phyloP scores from a whole-genome alignment of 169 alveolate genomes.

The Plasmodium vinckei region DNA sequence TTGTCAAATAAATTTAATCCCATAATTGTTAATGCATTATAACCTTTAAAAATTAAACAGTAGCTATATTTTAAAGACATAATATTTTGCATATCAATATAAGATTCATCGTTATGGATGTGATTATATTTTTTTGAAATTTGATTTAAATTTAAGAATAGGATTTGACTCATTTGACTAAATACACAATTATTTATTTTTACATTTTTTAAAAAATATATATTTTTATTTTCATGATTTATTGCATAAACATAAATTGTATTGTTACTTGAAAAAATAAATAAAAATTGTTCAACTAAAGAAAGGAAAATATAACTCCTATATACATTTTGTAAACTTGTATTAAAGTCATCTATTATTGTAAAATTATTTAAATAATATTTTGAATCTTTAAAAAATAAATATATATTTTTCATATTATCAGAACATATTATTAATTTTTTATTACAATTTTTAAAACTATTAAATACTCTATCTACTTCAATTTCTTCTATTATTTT shows the following conservation, averaged over 20 bases:
- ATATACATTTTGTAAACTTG: constrained; percentile 4
- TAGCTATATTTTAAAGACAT: constrained; percentile 10
- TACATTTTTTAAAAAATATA: not conserved
- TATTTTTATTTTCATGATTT: not conserved
- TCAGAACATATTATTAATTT: constrained; percentile 40
- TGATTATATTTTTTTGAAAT: not conserved
- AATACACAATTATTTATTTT: not conserved
- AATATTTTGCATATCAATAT: not conserved
- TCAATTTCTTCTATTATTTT: constrained; percentile 36
- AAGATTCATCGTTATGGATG: not conserved
- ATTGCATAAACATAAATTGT: constrained; percentile 7
- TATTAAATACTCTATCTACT: constrained; percentile 17
- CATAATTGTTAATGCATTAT: constrained; percentile 1
- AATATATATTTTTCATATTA: constrained; percentile 45
- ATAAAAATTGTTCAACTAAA: constrained; percentile 18
- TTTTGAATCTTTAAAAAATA: constrained; percentile 28
- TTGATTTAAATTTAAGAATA: constrained; percentile 8
- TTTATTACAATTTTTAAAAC: constrained; percentile 17
- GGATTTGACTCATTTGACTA: constrained; percentile 5
- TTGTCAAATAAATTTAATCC: constrained; percentile 27
- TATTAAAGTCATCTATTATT: constrained; percentile 14
- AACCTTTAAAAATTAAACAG: constrained; percentile 18
- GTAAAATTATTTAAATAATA: not conserved
- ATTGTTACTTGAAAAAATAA: constrained; percentile 33
- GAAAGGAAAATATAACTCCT: not conserved